Conservation (phyloP, 768 basidiomycete genomes). For the Xerocomellus amylosporus region DNA sequence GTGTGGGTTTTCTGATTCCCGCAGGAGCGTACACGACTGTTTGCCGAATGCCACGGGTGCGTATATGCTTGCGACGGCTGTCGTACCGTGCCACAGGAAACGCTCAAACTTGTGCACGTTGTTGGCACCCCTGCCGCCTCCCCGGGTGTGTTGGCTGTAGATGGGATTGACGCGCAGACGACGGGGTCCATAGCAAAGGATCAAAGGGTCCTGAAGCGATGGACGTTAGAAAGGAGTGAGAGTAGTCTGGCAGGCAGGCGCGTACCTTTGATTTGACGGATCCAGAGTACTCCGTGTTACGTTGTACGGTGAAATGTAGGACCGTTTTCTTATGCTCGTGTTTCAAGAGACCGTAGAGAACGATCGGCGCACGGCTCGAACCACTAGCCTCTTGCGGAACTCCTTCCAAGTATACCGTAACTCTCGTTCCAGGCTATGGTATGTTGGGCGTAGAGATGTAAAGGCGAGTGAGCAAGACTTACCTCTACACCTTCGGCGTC, state of each 20-base stretch:
- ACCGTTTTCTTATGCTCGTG: constrained; percentile 97
- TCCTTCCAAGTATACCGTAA: constrained; percentile 71
- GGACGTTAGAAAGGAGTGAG: neutral
- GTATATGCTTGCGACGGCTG: constrained; percentile 83
- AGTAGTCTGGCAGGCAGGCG: neutral
- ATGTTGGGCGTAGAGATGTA: neutral
- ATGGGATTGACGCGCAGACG: constrained; percentile 81
- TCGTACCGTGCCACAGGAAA: constrained; percentile 78
- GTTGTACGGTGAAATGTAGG: constrained; percentile 86
- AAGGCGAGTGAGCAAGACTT: constrained; percentile 17
- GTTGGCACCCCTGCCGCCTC: constrained; percentile 88
- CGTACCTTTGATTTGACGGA: constrained; percentile 87
- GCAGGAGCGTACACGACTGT: constrained; percentile 67
- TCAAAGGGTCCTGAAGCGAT: constrained; percentile 67
- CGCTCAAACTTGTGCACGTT: constrained; percentile 97
- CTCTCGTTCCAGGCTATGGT: constrained; percentile 72
- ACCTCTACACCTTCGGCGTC: constrained; percentile 75
- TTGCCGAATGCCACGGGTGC: constrained; percentile 88
- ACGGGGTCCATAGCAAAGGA: constrained; percentile 87
- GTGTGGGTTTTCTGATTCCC: constrained; percentile 64
- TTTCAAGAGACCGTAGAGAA: constrained; percentile 79
- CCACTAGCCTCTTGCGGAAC: constrained; percentile 61
- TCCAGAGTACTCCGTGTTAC: constrained; percentile 91
- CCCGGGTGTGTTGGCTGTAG: constrained; percentile 89
- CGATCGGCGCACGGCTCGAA: constrained; percentile 45